Conservation (phyloP, 352 stramenopile genomes). For the Phytophthora foliorum region DNA sequence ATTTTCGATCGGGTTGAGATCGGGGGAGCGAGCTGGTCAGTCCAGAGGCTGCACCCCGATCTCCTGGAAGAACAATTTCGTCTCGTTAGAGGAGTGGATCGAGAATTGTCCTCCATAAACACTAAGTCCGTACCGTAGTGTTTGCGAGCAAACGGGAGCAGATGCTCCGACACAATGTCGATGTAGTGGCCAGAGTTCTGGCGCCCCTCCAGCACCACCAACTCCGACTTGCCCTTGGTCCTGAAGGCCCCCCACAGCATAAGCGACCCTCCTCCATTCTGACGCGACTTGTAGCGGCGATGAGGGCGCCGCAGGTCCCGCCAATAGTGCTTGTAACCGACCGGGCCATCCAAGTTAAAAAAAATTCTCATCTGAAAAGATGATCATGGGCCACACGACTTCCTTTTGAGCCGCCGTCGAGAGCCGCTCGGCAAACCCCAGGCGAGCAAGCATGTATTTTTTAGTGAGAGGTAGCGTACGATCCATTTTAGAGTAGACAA, state of each 20-base stretch:
- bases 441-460: conserved; percentile 12
- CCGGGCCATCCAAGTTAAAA: conserved; percentile 29
- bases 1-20: conserved; percentile 6
- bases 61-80: neutral
- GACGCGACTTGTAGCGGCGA: conserved; percentile 8
- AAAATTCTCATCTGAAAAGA: conserved; percentile 34
- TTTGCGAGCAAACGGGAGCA: conserved; percentile 23
- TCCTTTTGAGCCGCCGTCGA: conserved; percentile 1
- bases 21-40: conserved; percentile 7
- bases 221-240: conserved; percentile 13
- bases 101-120: conserved; percentile 32
- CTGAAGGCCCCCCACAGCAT: conserved; percentile 38
- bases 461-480: conserved; percentile 21
- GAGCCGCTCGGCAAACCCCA: conserved; percentile 14
- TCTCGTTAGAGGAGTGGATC: conserved; percentile 15
- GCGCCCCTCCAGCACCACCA: conserved; percentile 29
- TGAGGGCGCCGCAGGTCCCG: neutral
- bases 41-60: neutral
- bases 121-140: conserved; percentile 12
- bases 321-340: conserved; percentile 11
- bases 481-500: conserved; percentile 1
- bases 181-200: conserved; percentile 31
- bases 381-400: conserved; percentile 11
- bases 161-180: conserved; percentile 24
- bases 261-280: conserved; percentile 14